phyloP scores from a whole-genome alignment of 371 early-diverging fungal genomes.

The Mucor racemosus region DNA sequence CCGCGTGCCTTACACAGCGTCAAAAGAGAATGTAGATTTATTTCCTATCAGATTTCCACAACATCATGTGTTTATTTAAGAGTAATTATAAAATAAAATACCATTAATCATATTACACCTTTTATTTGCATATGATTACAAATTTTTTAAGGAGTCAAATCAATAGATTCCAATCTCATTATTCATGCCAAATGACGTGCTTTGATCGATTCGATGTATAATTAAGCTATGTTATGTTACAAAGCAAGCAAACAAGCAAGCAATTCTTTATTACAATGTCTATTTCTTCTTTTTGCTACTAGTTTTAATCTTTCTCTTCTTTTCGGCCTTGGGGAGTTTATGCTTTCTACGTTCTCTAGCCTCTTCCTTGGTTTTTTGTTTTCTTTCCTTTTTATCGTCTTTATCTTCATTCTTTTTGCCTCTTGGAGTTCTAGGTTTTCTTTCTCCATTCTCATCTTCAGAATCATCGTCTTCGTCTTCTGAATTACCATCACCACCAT shows the following conservation, averaged over 20 bases:
- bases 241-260: no score
- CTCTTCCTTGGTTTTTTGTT: slow-evolving; percentile 86
- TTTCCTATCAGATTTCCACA: no score
- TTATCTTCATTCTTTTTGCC: slow-evolving; percentile 86
- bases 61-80: no score
- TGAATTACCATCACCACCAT: slow-evolving; percentile 44
- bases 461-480: slow-evolving; percentile 50
- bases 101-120: no score
- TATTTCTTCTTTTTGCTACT: slow-evolving; percentile 59
- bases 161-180: not conserved
- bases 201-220: not conserved
- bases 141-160: no score
- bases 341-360: slow-evolving; percentile 89
- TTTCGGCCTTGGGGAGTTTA: slow-evolving; percentile 94
- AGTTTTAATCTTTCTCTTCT: slow-evolving; percentile 87
- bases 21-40: no score
- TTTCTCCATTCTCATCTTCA: slow-evolving; percentile 46
- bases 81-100: no score
- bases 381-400: slow-evolving; percentile 87
- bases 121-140: no score
- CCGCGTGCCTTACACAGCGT: no score
- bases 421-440: slow-evolving; percentile 36
- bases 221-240: no score
- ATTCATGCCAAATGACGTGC: not conserved
- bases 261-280: no score